phyloP scores from a whole-genome alignment of 2,329 filamentous ascomycete genomes.

The Penicillium nordicum region DNA sequence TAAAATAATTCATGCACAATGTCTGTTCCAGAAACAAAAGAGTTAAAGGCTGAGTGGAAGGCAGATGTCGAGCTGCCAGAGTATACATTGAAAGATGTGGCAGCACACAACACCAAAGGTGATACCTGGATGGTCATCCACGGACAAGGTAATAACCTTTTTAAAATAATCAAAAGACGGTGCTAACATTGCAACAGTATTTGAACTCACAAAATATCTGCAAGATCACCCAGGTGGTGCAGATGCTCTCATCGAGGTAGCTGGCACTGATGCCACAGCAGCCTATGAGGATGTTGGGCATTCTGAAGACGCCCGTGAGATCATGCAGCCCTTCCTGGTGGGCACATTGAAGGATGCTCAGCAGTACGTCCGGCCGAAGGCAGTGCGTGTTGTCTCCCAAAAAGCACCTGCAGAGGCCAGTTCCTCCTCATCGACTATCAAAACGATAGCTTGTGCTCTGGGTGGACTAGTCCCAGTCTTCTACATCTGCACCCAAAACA shows the following conservation, averaged over 20 bases:
- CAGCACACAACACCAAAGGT: slow-evolving; percentile 47
- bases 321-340: slow-evolving; percentile 38
- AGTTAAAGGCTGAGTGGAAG: slow-evolving; percentile 18
- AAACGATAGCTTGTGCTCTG: slow-evolving; percentile 7
- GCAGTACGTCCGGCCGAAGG: slow-evolving; percentile 15
- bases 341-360: slow-evolving; percentile 33
- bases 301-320: slow-evolving; percentile 46
- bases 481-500: neutral
- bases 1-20: slow-evolving; percentile 4
- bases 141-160: slow-evolving; percentile 47
- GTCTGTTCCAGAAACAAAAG: slow-evolving; percentile 11
- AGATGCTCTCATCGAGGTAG: slow-evolving; percentile 41
- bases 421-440: slow-evolving; percentile 26
- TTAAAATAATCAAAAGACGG: too few relatives aligned
- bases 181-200: slow-evolving; percentile 44
- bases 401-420: slow-evolving; percentile 3
- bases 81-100: slow-evolving; percentile 38
- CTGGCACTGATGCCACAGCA: slow-evolving; percentile 42
- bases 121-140: slow-evolving; percentile 58
- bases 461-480: slow-evolving; percentile 1
- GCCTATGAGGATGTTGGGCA: slow-evolving; percentile 47
- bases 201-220: slow-evolving; percentile 57
- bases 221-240: slow-evolving; percentile 55
- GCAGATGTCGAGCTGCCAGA: slow-evolving; percentile 16
- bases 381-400: slow-evolving; percentile 21